These are phyloP conservation scores for Cenococcum geophilum DNA, from an alignment of 495 filamentous ascomycete genomes.

Conservation along the genomic window DNA sequence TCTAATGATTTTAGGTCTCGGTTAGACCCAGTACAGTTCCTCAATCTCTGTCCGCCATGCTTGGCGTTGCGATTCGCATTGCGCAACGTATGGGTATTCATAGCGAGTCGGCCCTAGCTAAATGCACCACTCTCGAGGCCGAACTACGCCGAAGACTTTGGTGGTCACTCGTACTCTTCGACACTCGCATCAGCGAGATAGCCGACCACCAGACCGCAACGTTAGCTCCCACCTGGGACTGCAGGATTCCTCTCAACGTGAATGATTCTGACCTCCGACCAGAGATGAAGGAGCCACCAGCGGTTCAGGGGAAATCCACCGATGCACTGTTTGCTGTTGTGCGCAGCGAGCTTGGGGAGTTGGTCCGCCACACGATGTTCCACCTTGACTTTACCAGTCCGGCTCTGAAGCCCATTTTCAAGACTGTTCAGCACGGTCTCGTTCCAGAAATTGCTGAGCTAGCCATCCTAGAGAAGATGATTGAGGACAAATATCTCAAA, in stretches of 20 bases:
- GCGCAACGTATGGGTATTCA: conserved; percentile 52
- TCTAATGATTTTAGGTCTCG: conserved; percentile 45
- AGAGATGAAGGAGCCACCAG: conserved; percentile 45
- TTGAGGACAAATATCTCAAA: conserved; percentile 47
- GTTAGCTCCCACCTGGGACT: conserved; percentile 52
- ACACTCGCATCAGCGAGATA: conserved; percentile 48
- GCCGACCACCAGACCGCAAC: conserved; percentile 36
- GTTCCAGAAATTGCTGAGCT: conserved; percentile 35
- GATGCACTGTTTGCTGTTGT: conserved; percentile 50
- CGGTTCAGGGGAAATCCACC: conserved; percentile 36
- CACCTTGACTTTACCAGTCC: conserved; percentile 50
- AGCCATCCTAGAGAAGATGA: conserved; percentile 38
- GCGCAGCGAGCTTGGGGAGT: conserved; percentile 47
- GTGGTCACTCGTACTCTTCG: conserved; percentile 53
- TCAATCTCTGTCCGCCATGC: conserved; percentile 49
- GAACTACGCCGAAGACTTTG: conserved; percentile 56
- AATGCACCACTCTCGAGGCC: conserved; percentile 43
- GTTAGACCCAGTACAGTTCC: conserved; percentile 44
- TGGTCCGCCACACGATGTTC: conserved; percentile 43
- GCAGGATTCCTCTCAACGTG: conserved; percentile 48
- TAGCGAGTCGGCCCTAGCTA: conserved; percentile 39
- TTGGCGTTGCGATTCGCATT: conserved; percentile 49
- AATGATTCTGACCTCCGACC: conserved; percentile 51
- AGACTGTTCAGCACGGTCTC: conserved; percentile 18
- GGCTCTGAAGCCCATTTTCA: conserved; percentile 41